Conservation (phyloP, 768 basidiomycete genomes). For the Boletus rubroflammeus region DNA sequence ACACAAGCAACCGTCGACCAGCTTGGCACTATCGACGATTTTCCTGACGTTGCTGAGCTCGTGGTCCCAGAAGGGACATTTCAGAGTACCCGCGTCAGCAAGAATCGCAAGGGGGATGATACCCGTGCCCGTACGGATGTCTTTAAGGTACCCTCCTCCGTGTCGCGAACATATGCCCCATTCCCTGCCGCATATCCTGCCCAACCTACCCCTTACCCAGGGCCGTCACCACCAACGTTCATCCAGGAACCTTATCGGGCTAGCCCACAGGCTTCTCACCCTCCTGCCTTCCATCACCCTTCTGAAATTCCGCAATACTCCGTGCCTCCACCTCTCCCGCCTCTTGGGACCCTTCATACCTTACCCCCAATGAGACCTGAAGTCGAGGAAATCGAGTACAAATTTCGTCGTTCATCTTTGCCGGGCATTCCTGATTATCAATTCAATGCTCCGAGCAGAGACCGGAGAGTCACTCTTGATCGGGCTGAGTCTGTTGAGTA, state of each 20-base stretch:
- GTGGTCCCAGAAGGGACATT: constrained; percentile 66
- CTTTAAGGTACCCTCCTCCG: constrained; percentile 30
- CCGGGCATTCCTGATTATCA: constrained; percentile 14
- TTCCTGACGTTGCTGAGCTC: constrained; percentile 54
- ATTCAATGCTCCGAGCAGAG: constrained; percentile 4
- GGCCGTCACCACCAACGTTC: constrained; percentile 19
- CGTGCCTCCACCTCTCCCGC: constrained; percentile 24
- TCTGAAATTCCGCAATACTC: constrained; percentile 29
- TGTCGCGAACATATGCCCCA: constrained; percentile 40
- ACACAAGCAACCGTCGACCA: constrained; percentile 72
- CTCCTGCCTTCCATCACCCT: constrained; percentile 15
- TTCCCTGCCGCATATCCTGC: constrained; percentile 35
- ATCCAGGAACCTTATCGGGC: constrained; percentile 24
- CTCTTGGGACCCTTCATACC: constrained; percentile 19
- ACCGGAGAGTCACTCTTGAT: constrained; percentile 13
- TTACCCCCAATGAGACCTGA: constrained; percentile 29
- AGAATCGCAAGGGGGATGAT: constrained; percentile 46
- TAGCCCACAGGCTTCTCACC: constrained; percentile 23
- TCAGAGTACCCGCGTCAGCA: constrained; percentile 60
- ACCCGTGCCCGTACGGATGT: constrained; percentile 30
- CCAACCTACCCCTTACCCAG: constrained; percentile 26
- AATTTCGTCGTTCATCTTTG: constrained; percentile 32
- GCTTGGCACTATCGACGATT: constrained; percentile 67
- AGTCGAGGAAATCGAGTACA: constrained; percentile 28
- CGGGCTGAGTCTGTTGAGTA: constrained; percentile 16